Evolutionary conservation across 441 rosid genomes (phyloP), one percentile per base, ranked within the genome.

Genomic region (Pelargonium fulgidum): DNA sequence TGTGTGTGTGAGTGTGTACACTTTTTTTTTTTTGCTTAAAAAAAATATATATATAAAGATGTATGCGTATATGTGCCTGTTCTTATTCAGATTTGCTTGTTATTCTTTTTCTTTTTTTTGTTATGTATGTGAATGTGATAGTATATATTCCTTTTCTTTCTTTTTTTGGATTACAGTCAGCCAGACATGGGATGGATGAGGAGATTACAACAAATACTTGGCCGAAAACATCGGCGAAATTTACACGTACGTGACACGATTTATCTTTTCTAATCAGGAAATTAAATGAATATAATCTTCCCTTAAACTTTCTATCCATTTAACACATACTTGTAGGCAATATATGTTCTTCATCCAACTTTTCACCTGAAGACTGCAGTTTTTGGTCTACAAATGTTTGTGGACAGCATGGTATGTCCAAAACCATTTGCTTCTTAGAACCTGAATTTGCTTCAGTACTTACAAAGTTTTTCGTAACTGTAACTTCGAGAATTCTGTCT

Each of bases 131-230:
- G 36, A 29, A 29, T 29, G 36, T 29, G 36, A 29, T 29, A 2
- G 4, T 29, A 29, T 29, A 29, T 3, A 29, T 29, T 29, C 36
- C 36, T 29, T 3, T 29, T 3, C 1, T 26, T 26, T 26, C 3
- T 26, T 3, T 29, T 3, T 29, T 29, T 26, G 36, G 36, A 29
- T 29, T 29, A 69, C 87, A 92, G 98, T 45, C 97, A 89, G 75
- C 98, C 96, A 16, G 94, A 95, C 78, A 73, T 95, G 82, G 99
- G 98, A 81, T 95, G 98, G 97, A 90, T 95, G 87, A 90, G 87
- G 83, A 83, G 95, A 78, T 79, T 95, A 66, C 91, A 95, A 69
- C 98, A 92, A 68, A 88, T 95, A 76, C 96, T 95, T 64, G 95
- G 98, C 72, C 97, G 92, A 70, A 92, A 92, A 73, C 98, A 95